These are phyloP conservation scores for Monosporozyma siamensis DNA, from an alignment of 805 yeast genomes.

Conservation along the genomic window DNA sequence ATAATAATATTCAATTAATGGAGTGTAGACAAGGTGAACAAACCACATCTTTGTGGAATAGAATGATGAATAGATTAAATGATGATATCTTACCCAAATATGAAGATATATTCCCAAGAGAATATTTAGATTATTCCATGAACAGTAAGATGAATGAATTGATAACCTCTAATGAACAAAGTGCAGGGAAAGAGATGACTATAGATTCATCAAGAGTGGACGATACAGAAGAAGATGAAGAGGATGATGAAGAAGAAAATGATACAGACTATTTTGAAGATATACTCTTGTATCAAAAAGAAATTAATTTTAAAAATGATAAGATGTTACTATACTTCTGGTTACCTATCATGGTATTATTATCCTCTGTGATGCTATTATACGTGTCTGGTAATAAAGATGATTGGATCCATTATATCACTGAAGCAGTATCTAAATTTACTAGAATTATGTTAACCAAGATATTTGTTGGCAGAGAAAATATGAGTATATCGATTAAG, in stretches of 20 bases:
- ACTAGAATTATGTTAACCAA: constrained; percentile 39
- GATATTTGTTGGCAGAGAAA: constrained; percentile 43
- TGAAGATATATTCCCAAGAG: constrained; percentile 60
- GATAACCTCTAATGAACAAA: neutral
- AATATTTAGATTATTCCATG: constrained; percentile 2
- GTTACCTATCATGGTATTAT: constrained; percentile 66
- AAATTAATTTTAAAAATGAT: constrained; percentile 49
- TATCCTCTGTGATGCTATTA: constrained; percentile 39
- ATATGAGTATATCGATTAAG: constrained; percentile 36
- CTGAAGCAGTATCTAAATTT: constrained; percentile 31
- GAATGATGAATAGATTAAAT: constrained; percentile 30
- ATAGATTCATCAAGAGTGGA: neutral
- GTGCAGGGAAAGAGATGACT: neutral
- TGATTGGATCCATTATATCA: constrained; percentile 21
- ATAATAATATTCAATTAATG: neutral
- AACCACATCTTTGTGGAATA: constrained; percentile 29
- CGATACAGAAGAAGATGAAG: constrained; percentile 25
- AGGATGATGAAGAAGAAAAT: constrained; percentile 10
- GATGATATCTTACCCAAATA: constrained; percentile 54
- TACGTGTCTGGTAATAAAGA: constrained; percentile 31
- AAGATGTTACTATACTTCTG: constrained; percentile 83
- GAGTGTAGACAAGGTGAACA: neutral
- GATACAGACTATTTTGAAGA: constrained; percentile 2
- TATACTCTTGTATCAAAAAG: constrained; percentile 22
- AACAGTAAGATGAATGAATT: constrained; percentile 3